Evolutionary conservation across 192 early-diverging fungal species (phyloP), one percentile per base, ranked within the genome.

Genomic region (Coemansia sp.): DNA sequence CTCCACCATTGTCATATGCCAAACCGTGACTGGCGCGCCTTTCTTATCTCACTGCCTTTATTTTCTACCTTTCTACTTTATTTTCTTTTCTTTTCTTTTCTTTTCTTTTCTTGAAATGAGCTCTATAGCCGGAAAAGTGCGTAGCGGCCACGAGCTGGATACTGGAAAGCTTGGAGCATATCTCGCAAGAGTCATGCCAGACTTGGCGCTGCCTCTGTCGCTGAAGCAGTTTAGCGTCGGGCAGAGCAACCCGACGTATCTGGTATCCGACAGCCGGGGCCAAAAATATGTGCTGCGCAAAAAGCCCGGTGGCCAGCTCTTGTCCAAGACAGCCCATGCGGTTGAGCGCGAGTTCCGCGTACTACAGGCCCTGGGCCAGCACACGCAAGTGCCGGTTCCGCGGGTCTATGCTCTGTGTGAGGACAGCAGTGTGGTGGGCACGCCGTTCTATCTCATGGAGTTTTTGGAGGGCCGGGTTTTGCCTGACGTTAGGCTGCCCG

Each of bases 381-480:
- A 91, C 61, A 84, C 93, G 6, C 72, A 88, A 40, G 90, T 98
- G 2, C 96, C 96, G 3, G 96, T 98, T 4, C 96, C 96, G 7
- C 85, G 85, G 46, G 93, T 95, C 9, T 93, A 91, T 65, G 78
- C 85, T 16, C 87, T 98, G 33, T 98, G 96, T 73, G 91, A 96
- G 68, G 92, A 98, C 71, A 46, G 56, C n/a, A 65, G 67, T 18
- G 86, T 98, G 20, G 70, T 96, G 35, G 96, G 93, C 9, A 96
- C 96, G 8, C 91, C 94, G 21, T 98, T 98, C 74, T 98, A 95
- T 82, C 88, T 90, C 35, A 98, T 98, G 96, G 89, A 98, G 79
- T 98, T 95, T 63, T 76, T 96, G 60, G 77, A 95, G 46, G 96
- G 96, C 35, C 87, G 94, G 2, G 92, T 98, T 46, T 92, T 95